phyloP scores from a whole-genome alignment of 352 stramenopile species.

The Pythium dissotocum region DNA sequence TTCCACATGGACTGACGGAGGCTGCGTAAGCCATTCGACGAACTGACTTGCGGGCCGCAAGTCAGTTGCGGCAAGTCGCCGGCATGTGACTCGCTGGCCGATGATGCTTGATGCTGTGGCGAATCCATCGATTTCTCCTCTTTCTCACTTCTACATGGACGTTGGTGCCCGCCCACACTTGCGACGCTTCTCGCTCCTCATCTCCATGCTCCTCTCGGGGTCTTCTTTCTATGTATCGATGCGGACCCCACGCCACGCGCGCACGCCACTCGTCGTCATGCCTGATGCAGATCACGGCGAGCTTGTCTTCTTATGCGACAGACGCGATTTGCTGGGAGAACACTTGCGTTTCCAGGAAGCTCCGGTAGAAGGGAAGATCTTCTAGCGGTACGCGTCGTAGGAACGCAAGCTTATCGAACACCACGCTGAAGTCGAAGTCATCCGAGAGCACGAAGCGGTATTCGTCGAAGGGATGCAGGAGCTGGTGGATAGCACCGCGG shows the following conservation, averaged over 20 bases:
- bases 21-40: not conserved
- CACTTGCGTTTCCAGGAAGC: conserved; percentile 84
- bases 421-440: conserved; percentile 86
- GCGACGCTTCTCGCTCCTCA: not conserved
- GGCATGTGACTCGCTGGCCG: too few species aligned
- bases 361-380: conserved; percentile 73
- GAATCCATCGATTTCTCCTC: not conserved
- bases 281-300: not conserved
- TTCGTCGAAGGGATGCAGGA: conserved; percentile 64
- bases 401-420: conserved; percentile 82
- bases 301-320: conserved; percentile 32
- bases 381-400: conserved; percentile 45
- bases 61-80: not conserved
- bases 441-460: conserved; percentile 86
- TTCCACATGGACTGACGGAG: conserved; percentile 9
- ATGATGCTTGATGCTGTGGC: not conserved
- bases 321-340: conserved; percentile 86
- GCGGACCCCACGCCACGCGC: not conserved
- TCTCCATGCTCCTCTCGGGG: not conserved
- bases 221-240: not conserved
- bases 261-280: too few species aligned
- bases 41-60: conserved; percentile 3
- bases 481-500: conserved; percentile 43
- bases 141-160: not conserved
- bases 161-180: not conserved